Percentiles rank a stretch among this genome's conserved stretches.
phyloP scores from a whole-genome alignment of 1,284 basidiomycete species.

The Dichomitus squalens region DNA sequence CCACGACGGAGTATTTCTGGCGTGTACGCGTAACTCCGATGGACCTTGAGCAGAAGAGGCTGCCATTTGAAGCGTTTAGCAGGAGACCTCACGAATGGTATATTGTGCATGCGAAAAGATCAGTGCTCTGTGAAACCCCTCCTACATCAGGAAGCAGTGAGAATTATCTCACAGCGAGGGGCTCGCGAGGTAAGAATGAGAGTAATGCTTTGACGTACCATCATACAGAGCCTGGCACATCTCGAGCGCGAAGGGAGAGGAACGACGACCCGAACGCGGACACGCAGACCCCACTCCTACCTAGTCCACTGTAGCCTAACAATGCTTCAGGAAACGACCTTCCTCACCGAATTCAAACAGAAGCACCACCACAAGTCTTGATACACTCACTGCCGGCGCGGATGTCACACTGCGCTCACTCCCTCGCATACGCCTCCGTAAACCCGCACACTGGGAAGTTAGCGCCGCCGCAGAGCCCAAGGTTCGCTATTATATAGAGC shows the following conservation, averaged over 20 bases:
- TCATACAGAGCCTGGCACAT: neutral
- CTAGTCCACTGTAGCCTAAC: neutral
- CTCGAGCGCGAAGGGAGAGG: neutral
- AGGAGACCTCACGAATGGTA: no score
- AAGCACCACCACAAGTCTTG: constrained; percentile 38
- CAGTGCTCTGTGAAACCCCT: no score
- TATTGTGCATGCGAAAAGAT: no score
- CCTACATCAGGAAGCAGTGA: no score
- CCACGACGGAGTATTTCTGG: no score
- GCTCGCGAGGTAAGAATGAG: no score
- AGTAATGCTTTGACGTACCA: neutral
- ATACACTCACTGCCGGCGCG: constrained; percentile 35
- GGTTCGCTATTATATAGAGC: no score
- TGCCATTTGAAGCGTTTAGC: no score
- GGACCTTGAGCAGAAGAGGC: no score
- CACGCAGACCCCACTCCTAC: constrained; percentile 16
- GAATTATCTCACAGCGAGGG: no score
- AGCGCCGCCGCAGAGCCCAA: constrained; percentile 38
- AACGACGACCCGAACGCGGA: constrained; percentile 3
- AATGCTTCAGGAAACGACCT: neutral
- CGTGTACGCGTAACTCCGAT: no score
- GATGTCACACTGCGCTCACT: constrained; percentile 37
- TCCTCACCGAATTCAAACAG: constrained; percentile 26
- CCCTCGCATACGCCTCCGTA: constrained; percentile 40
- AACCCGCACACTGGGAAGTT: constrained; percentile 47